Base-by-base conservation (phyloP, 2,329 filamentous ascomycete genomes). In the Diaporthe citri region DNA sequence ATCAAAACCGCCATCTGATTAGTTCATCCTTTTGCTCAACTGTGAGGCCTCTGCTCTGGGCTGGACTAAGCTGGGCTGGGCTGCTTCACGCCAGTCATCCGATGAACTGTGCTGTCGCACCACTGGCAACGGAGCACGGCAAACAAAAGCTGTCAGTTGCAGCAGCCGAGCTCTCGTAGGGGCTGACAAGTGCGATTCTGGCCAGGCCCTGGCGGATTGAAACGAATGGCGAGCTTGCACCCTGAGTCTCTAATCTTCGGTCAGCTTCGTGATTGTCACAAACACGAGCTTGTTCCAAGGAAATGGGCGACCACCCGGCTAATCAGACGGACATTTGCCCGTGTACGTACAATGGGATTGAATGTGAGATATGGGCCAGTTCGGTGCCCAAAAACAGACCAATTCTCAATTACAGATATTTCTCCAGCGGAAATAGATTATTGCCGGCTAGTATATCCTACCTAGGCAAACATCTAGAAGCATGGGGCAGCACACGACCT, bases 81-180 rank as follows among this genome's bases (percentile, higher is more conserved):
- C 34, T 22, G 46, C 64, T 20, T 52, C 46, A 52, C n/a, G 46
- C 12, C 46, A 55, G 48, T 48, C 64, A 41, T 55, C 64, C 64
- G 64, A 69, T 69, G 46, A 55, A 55, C n/a, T 41, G 46, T 22
- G 10, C 34, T 55, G 64, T 69, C 64, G 34, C 64, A 69, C 64
- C 64, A 55, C 64, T 52, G n/a, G 17, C 34, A 20, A 39, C 15
- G 15, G 15, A 52, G 48, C 64, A 39, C 43, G 25, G 46, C 64
- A 59, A 41, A n/a, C 34, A 15, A 25, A 17, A 55, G 34, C 36
- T 60, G 57, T 41, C 22, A 25, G n/a, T 20, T 41, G 57, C 57
- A 28, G n/a, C 5, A 17, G 36, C 57, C 34, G 34, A 43, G 36
- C 6, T 15, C 57, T 4, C 4, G 28, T 22, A 34, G 15, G 15